Percentiles rank a stretch among this genome's conserved stretches.
These are phyloP conservation scores for Kazachstania kunashirensis DNA, from an alignment of 805 yeast species.

Conservation along the genomic window DNA sequence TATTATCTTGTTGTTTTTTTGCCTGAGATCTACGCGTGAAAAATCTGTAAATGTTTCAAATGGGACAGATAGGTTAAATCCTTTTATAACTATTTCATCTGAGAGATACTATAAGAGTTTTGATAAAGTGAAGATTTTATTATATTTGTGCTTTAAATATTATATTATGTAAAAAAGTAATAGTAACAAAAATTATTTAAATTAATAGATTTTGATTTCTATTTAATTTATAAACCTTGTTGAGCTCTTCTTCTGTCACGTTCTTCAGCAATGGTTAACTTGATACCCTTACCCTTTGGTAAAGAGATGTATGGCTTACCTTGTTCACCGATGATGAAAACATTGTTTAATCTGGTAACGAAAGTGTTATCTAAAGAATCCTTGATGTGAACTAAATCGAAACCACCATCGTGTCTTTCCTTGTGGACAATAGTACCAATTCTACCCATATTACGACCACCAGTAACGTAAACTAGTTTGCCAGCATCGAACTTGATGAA, in stretches of 20 bases:
- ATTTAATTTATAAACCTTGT: conserved; percentile 39
- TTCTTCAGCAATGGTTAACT: conserved; percentile 91
- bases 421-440: conserved; percentile 93
- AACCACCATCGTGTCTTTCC: conserved; percentile 97
- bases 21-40: too few species aligned
- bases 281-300: conserved; percentile 99
- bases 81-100: background rate
- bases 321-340: conserved; percentile 91
- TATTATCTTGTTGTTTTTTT: too few species aligned
- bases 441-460: conserved; percentile 98
- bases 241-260: conserved; percentile 96
- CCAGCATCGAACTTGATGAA: conserved; percentile 90
- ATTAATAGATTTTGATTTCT: background rate
- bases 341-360: conserved; percentile 90
- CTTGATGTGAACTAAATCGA: conserved; percentile 94
- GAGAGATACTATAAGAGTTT: background rate
- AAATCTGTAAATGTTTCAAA: too few species aligned
- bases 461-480: conserved; percentile 84
- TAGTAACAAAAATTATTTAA: background rate
- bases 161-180: conserved; percentile 2
- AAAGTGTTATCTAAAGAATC: conserved; percentile 90
- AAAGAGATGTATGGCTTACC: conserved; percentile 88
- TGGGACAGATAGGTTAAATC: background rate
- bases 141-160: conserved; percentile 4
- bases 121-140: conserved; percentile 1